Evolutionary conservation across 768 basidiomycete species (phyloP), one percentile per base, ranked within the genome.

Genomic region (Trametes coccinea): DNA sequence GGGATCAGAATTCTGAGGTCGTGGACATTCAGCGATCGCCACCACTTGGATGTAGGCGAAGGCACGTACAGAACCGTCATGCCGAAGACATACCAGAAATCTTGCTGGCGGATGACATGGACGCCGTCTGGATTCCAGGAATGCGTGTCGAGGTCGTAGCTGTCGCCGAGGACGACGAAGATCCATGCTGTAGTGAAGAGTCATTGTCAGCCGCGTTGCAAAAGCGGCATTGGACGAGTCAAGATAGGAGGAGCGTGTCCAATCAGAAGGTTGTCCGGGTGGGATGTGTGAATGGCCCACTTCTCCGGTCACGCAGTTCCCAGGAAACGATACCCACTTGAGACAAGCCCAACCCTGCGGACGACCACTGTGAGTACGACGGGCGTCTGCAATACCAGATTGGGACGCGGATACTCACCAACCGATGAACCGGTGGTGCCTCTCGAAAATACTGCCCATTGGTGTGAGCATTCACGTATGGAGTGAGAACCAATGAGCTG

Each of bases 381-480:
- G 64, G 30, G 66, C 65, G 63, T 59, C 56, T 61, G 31, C 33
- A 29, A 37, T 48, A 34, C 60, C 51, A 56, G 37, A 67, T 56
- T 41, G 45, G 60, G 64, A 50, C 45, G 30, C 31, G 58, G 45
- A 30, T 63, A 71, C 72, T 64, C 67, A 69, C 78, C 78, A 80
- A 8, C 78, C 78, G 45, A 79, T 71, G 66, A 78, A 78, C 9
- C 78, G 76, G 63, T 80, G 78, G 59, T 78, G 72, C 37, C 78
- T 66, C 59, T 80, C 78, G 64, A 80, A 80, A 29, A 77, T 69
- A 57, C 77, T 79, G 60, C 30, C 39, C 37, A 37, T 37, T 33
- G 16, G 56, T 55, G 68, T 69, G 69, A 64, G 62, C 61, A 14
- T 5, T 13, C 29, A 14, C 55, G 37, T 8, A 9, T 0, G 48